phyloP scores from a whole-genome alignment of 306 rosid species.

The Senna tora region DNA sequence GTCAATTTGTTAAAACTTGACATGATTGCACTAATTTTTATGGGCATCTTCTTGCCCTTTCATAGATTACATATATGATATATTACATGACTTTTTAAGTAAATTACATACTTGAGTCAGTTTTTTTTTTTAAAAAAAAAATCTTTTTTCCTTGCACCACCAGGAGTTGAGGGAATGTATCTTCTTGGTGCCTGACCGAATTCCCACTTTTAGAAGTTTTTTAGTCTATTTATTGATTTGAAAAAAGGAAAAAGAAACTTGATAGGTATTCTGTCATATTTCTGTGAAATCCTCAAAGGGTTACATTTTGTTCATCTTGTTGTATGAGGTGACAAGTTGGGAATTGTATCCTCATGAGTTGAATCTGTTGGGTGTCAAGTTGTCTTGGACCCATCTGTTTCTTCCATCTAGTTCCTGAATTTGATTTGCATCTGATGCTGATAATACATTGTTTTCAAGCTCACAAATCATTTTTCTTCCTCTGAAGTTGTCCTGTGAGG shows the following conservation, averaged over 20 bases:
- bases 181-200: neutral
- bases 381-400: neutral
- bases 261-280: neutral
- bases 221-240: too few species aligned
- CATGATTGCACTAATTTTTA: constrained; percentile 43
- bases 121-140: too few species aligned
- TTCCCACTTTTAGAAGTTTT: too few species aligned
- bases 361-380: neutral
- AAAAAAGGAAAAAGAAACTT: neutral
- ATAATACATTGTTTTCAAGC: neutral
- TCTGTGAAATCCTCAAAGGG: neutral
- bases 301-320: neutral
- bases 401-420: neutral
- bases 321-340: neutral
- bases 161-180: too few species aligned
- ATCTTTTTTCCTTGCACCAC: too few species aligned
- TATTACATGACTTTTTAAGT: too few species aligned
- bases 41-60: constrained; percentile 57
- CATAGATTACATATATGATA: too few species aligned
- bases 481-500: neutral
- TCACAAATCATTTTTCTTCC: neutral
- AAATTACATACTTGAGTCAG: neutral
- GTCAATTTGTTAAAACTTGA: constrained; percentile 40
- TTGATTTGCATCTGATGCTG: neutral
- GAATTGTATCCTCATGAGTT: neutral